phyloP scores from a whole-genome alignment of 2,329 filamentous ascomycete genomes.

The Verruconis gallopava region DNA sequence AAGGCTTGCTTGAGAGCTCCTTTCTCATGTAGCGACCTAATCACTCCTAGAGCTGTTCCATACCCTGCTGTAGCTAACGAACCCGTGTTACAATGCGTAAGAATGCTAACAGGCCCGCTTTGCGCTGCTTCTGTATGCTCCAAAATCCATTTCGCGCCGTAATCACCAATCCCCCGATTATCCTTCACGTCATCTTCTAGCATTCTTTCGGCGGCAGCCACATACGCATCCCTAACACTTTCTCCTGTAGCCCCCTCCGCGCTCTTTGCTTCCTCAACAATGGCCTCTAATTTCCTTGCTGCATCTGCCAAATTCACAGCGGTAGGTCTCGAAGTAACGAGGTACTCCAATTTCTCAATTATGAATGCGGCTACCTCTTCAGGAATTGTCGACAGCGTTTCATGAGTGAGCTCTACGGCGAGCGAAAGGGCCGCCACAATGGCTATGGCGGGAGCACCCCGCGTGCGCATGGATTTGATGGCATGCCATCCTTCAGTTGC shows the following conservation, averaged over 20 bases:
- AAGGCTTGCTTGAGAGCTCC: conserved; percentile 67
- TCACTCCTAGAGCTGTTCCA: conserved; percentile 87
- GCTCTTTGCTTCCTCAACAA: conserved; percentile 40
- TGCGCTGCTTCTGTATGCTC: conserved; percentile 37
- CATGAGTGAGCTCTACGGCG: conserved; percentile 62
- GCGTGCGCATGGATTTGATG: conserved; percentile 68
- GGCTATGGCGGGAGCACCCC: conserved; percentile 84
- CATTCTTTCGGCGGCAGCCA: conserved; percentile 73
- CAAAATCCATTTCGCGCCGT: conserved; percentile 74
- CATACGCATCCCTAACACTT: conserved; percentile 55
- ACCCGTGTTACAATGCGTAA: conserved; percentile 97
- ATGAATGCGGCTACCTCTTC: conserved; percentile 58
- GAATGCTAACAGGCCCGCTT: conserved; percentile 50
- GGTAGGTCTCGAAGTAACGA: conserved; percentile 80
- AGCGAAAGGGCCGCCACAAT: conserved; percentile 90
- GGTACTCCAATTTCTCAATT: conserved; percentile 64
- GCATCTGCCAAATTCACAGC: conserved; percentile 92
- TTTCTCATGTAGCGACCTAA: conserved; percentile 62
- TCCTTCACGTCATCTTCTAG: conserved; percentile 75
- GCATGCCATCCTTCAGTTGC: conserved; percentile 68
- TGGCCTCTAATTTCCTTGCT: conserved; percentile 60
- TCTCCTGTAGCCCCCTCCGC: conserved; percentile 32
- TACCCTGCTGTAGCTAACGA: conserved; percentile 96
- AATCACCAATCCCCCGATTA: conserved; percentile 71
- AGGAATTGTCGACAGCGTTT: conserved; percentile 31